Evolutionary conservation across 2,329 filamentous ascomycete genomes (phyloP).

Genomic region (Coleophoma eucalyptorum): DNA sequence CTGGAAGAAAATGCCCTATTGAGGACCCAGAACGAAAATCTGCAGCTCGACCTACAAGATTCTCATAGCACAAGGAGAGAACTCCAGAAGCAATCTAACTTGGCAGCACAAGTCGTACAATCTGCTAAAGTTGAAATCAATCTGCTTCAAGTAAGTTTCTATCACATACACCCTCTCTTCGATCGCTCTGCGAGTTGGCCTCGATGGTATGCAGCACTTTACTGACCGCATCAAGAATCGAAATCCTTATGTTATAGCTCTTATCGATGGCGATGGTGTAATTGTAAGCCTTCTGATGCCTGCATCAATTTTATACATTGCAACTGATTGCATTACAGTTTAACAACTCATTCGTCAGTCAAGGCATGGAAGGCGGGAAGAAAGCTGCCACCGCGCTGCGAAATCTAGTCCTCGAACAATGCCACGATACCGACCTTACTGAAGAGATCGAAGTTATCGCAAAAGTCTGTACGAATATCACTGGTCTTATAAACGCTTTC

Average conservation of each 20-base stretch:
- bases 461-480: conserved; percentile 53
- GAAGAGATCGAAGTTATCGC: conserved; percentile 49
- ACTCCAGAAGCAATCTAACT: conserved; percentile 37
- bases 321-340: conserved; percentile 40
- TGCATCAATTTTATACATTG: conserved; percentile 10
- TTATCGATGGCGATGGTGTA: conserved; percentile 62
- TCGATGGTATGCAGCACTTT: background rate
- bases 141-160: too few species aligned
- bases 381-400: conserved; percentile 40
- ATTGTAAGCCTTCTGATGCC: conserved; percentile 38
- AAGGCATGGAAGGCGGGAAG: conserved; percentile 41
- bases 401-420: conserved; percentile 40
- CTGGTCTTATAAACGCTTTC: conserved; percentile 46
- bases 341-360: conserved; percentile 47
- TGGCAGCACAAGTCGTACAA: background rate
- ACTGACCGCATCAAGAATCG: conserved; percentile 23
- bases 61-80: conserved; percentile 44
- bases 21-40: conserved; percentile 35
- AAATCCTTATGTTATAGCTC: conserved; percentile 56
- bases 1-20: conserved; percentile 39
- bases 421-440: conserved; percentile 34
- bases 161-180: too few species aligned
- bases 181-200: too few species aligned
- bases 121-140: too few species aligned
- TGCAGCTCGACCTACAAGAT: conserved; percentile 46